Evolutionary conservation across 345 rosid genomes (phyloP), one percentile per base, ranked within the genome.

Genomic region (Geranium rotundifolium): DNA sequence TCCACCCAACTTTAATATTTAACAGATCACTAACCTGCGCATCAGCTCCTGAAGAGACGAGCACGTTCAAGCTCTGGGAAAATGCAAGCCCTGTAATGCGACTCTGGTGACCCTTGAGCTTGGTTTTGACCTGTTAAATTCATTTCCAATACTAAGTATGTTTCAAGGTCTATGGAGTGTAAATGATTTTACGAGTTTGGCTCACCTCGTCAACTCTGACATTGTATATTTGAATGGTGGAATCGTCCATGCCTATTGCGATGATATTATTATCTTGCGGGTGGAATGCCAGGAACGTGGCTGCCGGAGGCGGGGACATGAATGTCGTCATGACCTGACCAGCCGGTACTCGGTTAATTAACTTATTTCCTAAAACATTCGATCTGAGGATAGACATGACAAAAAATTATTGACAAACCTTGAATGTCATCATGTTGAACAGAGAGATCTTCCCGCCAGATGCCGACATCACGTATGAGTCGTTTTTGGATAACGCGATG

Each of bases 201-300:
- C 65, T 64, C 70, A 86, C 96, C 91, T 89, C 88, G 63, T 89
- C 96, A 50, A 87, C 88, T 67, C 91, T 74, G 62, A 85, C 91
- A 79, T 87, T 85, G 73, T 86, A 89, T 62, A 89, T 89, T 67
- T 89, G 91, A 60, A 89, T 83, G 20, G 91, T 75, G 8, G 91
- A 86, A 68, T 89, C 91, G 70, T 89, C 95, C 96, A 87, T 87
- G 71, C 95, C 95, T 18, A 85, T 85, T 63, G 91, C 96, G 65
- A 89, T 85, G 23, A 89, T 79, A 66, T 89, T 87, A 68, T 87
- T 87, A 70, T 89, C 96, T 66, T 76, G 95, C 31, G 96, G 95
- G 78, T 87, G 95, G 74, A 89, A 89, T 17, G 91, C 95, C 59
- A 89, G 72, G 64, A 78, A 89, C 20, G 89, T 85, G n/a, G 95